phyloP scores from a whole-genome alignment of 2,329 filamentous ascomycete genomes.

The Dendrostoma leiphaemia region DNA sequence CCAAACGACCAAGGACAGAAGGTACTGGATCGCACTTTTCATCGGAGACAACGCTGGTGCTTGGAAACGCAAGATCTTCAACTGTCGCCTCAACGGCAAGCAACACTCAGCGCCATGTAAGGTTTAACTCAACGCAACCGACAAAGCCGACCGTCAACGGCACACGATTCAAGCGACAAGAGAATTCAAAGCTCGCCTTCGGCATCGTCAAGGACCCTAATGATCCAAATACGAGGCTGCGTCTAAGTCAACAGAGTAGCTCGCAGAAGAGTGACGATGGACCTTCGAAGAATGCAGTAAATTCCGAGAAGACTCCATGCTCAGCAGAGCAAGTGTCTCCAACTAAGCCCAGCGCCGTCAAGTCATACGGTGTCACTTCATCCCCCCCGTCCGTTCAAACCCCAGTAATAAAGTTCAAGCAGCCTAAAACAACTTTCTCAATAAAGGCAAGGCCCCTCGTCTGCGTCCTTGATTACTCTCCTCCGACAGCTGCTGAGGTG shows the following conservation, averaged over 20 bases:
- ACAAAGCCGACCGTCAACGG: constrained; percentile 29
- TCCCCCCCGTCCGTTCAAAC: neutral
- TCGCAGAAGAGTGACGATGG: constrained; percentile 48
- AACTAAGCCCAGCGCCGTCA: neutral
- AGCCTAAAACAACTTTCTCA: neutral
- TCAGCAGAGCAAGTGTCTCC: constrained; percentile 10
- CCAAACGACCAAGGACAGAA: constrained; percentile 12
- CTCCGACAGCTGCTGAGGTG: constrained; percentile 43
- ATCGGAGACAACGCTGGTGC: neutral
- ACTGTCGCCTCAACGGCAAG: neutral
- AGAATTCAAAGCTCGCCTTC: constrained; percentile 55
- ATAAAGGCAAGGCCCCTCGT: constrained; percentile 20
- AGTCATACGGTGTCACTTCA: neutral
- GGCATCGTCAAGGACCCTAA: constrained; percentile 75
- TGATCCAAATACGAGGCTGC: constrained; percentile 59
- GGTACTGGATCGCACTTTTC: neutral
- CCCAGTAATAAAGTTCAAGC: neutral
- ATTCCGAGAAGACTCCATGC: constrained; percentile 27
- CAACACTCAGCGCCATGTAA: constrained; percentile 10
- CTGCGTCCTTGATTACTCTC: constrained; percentile 28
- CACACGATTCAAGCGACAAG: constrained; percentile 33
- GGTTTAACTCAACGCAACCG: constrained; percentile 22
- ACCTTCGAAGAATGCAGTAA: constrained; percentile 32
- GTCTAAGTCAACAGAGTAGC: constrained; percentile 64
- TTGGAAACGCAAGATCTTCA: neutral